Percentiles rank a stretch among this genome's conserved stretches.
These are phyloP conservation scores for Ogataea paradorogensis DNA, from an alignment of 805 yeast genomes.

Conservation along the genomic window DNA sequence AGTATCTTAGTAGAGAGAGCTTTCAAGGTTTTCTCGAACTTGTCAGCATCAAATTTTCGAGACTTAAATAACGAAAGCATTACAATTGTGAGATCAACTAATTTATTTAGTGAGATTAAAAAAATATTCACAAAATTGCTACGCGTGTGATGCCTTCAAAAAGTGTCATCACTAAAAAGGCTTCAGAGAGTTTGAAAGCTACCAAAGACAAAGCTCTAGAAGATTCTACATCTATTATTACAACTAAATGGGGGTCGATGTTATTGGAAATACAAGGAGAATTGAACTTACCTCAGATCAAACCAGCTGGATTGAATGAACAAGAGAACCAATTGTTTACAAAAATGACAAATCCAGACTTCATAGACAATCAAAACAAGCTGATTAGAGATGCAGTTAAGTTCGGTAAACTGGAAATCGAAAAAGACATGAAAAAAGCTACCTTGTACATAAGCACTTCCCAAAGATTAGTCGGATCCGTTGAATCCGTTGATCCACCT, in stretches of 20 bases:
- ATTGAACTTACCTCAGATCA: conserved; percentile 45
- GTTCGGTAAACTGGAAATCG: conserved; percentile 49
- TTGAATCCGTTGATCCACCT: conserved; percentile 61
- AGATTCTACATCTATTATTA: conserved; percentile 29
- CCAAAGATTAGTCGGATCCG: conserved; percentile 62
- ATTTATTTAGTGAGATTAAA: background rate
- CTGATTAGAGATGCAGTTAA: conserved; percentile 40
- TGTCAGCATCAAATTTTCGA: conserved; percentile 39
- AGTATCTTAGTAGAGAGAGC: conserved; percentile 36
- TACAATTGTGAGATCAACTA: background rate
- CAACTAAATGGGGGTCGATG: conserved; percentile 58
- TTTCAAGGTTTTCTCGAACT: conserved; percentile 43
- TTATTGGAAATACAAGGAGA: conserved; percentile 76
- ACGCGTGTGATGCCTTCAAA: conserved; percentile 25
- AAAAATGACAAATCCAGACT: conserved; percentile 24
- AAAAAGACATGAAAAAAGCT: conserved; percentile 44
- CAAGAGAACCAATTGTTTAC: conserved; percentile 37
- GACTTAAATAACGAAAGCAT: conserved; percentile 28
- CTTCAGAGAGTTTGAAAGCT: conserved; percentile 11
- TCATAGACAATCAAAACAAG: conserved; percentile 5
- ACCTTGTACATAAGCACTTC: conserved; percentile 64
- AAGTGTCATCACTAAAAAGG: conserved; percentile 18
- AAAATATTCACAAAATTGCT: background rate
- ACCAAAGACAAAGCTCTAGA: background rate
- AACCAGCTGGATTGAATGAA: conserved; percentile 32